A percentile compares a stretch with the other conserved stretches of the same genome.
These are phyloP conservation scores for Claviceps fusiformis DNA, from an alignment of 2,329 filamentous ascomycete species.

Conservation along the genomic window DNA sequence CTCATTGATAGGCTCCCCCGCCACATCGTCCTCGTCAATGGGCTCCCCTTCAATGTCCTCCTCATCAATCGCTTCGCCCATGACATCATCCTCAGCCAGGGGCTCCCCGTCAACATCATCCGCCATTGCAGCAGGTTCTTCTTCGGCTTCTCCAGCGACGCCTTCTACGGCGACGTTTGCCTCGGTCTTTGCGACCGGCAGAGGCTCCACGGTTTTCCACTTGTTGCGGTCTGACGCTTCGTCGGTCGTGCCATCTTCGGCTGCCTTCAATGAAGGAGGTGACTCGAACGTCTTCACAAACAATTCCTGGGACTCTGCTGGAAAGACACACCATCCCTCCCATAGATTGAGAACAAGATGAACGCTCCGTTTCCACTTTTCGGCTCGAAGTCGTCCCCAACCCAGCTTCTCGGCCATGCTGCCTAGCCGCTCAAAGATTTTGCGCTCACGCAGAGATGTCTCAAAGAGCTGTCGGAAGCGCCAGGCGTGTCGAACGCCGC, in stretches of 20 bases:
- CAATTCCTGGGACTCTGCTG: conserved; percentile 56
- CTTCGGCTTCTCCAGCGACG: conserved; percentile 1
- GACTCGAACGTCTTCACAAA: conserved; percentile 60
- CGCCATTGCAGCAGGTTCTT: conserved; percentile 15
- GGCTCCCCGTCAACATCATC: conserved; percentile 26
- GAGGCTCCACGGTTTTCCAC: conserved; percentile 38
- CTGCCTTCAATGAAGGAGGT: conserved; percentile 35
- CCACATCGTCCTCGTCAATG: conserved; percentile 28
- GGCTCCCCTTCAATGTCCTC: conserved; percentile 34
- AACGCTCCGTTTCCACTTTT: conserved; percentile 74
- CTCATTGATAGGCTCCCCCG: conserved; percentile 28
- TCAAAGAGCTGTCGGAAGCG: conserved; percentile 75
- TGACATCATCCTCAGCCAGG: conserved; percentile 29
- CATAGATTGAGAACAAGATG: conserved; percentile 56
- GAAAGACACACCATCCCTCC: conserved; percentile 61
- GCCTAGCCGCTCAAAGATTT: conserved; percentile 64
- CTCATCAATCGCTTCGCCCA: conserved; percentile 31
- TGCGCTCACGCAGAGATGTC: conserved; percentile 49
- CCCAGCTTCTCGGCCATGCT: conserved; percentile 54
- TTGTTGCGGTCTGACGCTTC: conserved; percentile 22
- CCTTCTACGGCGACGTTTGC: conserved; percentile 4
- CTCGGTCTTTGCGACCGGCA: conserved; percentile 4
- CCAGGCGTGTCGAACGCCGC: conserved; percentile 72
- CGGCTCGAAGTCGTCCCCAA: conserved; percentile 71
- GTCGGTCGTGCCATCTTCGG: conserved; percentile 12